Evolutionary conservation across 345 rosid species (phyloP), one percentile per base, ranked within the genome.

Genomic region (Eucalyptus marginata): DNA sequence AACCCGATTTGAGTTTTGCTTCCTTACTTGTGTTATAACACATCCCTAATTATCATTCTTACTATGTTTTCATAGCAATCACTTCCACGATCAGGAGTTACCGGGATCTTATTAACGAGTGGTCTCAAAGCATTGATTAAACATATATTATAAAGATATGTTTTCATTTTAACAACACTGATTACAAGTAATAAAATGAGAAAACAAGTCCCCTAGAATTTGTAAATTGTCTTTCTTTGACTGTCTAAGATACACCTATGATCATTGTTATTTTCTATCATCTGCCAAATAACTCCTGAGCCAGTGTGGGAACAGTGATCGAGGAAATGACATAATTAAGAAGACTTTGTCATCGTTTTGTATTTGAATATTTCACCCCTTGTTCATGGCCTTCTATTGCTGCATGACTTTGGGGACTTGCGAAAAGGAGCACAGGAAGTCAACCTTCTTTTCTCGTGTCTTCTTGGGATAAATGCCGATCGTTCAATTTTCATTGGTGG

Each of bases 91-190:
- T 64, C 3, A 14, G 4, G 36, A n/a, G 1, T 64, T 64, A 4
- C 0, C 1, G 0, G 4, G 13, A 71, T 33, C 1, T 33, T 71
- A 33, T 5, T 33, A 33, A 71, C 7, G 2, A 17, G 7, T 10
- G 25, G 0, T 68, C 80, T 68, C 13, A 11, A 68, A 68, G 25
- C 13, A 17, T 33, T 3, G 25, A 22, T 33, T 68, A 36, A 68
- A 18, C 7, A 33, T 33, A 18, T 17, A 31, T 9, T 1, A 17
- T 71, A 71, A 71, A 71, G 81, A 71, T 43, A 71, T 3, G 25
- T 68, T 17, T 33, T 68, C 44, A 68, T 68, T 17, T 68, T 17
- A 10, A 68, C 44, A 17, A 33, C 13, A 17, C 1, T 33, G 44
- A 68, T 31, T 33, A 68, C 80, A 33, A 12, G 2, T 20, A 3